These are phyloP conservation scores for Epichloe gansuensis DNA, from an alignment of 2,329 filamentous ascomycete genomes.

Conservation along the genomic window DNA sequence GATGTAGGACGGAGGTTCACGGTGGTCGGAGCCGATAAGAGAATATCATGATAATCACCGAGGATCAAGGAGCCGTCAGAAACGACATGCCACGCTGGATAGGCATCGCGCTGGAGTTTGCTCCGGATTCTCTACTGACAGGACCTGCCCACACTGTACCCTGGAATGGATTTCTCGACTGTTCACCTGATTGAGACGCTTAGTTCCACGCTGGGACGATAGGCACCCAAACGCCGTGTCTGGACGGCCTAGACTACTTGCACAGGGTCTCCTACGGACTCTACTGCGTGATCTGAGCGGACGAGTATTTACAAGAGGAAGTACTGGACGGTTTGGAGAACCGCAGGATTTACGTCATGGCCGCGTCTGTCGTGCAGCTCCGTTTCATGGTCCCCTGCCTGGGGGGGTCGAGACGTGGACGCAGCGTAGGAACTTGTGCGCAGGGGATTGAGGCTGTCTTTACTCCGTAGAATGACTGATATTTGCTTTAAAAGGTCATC, in stretches of 20 bases:
- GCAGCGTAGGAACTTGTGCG: conserved; percentile 10
- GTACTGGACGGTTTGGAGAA: conserved; percentile 24
- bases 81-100: no score
- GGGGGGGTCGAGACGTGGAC: conserved; percentile 11
- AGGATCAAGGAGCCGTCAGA: no score
- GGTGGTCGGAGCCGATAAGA: no score
- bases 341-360: conserved; percentile 18
- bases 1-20: no score
- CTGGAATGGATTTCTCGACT: no score
- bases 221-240: no score
- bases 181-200: no score
- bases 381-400: conserved; percentile 19
- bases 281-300: conserved; percentile 21
- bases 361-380: conserved; percentile 18
- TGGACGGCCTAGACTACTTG: conserved; percentile 5
- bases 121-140: no score
- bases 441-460: conserved; percentile 11
- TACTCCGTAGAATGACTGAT: conserved; percentile 7
- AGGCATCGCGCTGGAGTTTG: no score
- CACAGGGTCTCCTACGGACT: conserved; percentile 21
- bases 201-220: no score
- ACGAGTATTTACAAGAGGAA: conserved; percentile 20
- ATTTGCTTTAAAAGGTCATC: conserved; percentile 13
- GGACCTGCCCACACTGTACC: no score
- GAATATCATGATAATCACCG: no score